Evolutionary conservation across 1,284 basidiomycete species (phyloP).

Genomic region (Heterobasidion irregulare): DNA sequence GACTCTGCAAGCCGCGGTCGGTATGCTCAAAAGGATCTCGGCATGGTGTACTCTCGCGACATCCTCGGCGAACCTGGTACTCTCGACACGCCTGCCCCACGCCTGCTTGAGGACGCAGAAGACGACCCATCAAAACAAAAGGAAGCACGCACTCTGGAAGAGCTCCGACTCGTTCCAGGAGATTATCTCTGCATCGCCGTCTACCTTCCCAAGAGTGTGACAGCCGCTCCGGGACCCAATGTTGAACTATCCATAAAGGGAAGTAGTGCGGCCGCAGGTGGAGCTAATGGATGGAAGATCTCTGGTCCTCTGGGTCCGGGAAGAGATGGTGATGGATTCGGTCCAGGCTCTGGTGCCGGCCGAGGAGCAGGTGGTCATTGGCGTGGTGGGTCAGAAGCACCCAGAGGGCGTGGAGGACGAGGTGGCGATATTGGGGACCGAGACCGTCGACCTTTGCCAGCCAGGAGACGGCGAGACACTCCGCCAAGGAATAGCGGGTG

Average conservation of each 20-base stretch:
- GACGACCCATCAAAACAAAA: constrained; percentile 28
- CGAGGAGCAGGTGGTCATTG: constrained; percentile 55
- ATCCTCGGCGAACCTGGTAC: constrained; percentile 70
- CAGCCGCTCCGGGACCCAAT: constrained; percentile 30
- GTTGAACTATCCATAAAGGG: constrained; percentile 41
- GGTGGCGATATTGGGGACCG: constrained; percentile 27
- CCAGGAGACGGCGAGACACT: constrained; percentile 20
- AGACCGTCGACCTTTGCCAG: constrained; percentile 23
- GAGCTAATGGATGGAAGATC: constrained; percentile 33
- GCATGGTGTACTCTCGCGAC: constrained; percentile 71
- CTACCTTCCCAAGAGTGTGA: constrained; percentile 58
- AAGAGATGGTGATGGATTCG: constrained; percentile 33
- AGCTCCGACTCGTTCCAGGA: constrained; percentile 68
- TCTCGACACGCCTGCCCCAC: constrained; percentile 42
- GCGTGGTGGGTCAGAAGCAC: constrained; percentile 51
- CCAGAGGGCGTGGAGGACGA: constrained; percentile 34
- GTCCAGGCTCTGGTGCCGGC: constrained; percentile 22
- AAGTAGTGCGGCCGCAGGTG: constrained; percentile 19
- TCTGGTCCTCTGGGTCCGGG: constrained; percentile 9
- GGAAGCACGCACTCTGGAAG: constrained; percentile 64
- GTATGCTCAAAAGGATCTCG: constrained; percentile 66
- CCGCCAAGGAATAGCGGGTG: constrained; percentile 35
- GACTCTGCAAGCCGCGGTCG: constrained; percentile 62
- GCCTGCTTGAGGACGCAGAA: constrained; percentile 44
- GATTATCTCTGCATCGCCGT: constrained; percentile 69